Percentiles rank a stretch among this genome's conserved stretches.
phyloP scores from a whole-genome alignment of 768 basidiomycete genomes.

The Gloeostereum incarnatum region DNA sequence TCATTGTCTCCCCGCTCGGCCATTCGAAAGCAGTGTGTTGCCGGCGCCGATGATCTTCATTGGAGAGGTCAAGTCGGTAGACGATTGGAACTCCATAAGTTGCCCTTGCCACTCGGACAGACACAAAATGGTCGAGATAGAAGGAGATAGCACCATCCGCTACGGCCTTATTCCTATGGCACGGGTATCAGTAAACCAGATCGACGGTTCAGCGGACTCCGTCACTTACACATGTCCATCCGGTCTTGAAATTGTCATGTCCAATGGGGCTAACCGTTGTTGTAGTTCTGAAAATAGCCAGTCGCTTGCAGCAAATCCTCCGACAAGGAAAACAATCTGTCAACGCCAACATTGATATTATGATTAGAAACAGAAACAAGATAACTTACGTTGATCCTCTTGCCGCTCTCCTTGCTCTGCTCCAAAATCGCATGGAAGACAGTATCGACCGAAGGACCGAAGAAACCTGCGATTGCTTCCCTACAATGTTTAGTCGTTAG shows the following conservation, averaged over 20 bases:
- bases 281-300: too few relatives aligned
- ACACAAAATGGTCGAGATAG: slow-evolving; percentile 37
- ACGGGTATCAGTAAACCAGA: not conserved
- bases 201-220: too few relatives aligned
- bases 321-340: slow-evolving; percentile 38
- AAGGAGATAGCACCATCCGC: slow-evolving; percentile 39
- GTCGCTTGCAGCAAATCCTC: slow-evolving; percentile 42
- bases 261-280: too few relatives aligned
- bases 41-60: slow-evolving; percentile 32
- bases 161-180: slow-evolving; percentile 35
- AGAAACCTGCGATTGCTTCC: slow-evolving; percentile 28
- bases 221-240: slow-evolving; percentile 44
- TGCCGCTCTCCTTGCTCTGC: slow-evolving; percentile 19
- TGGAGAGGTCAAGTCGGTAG: slow-evolving; percentile 20
- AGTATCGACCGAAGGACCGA: slow-evolving; percentile 29
- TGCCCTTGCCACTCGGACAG: slow-evolving; percentile 33
- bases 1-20: slow-evolving; percentile 26
- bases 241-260: too few relatives aligned
- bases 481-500: slow-evolving; percentile 12
- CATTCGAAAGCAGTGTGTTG: slow-evolving; percentile 16
- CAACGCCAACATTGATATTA: too few relatives aligned
- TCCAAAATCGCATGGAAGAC: slow-evolving; percentile 24
- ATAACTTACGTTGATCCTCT: slow-evolving; percentile 21
- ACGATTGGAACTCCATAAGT: slow-evolving; percentile 38
- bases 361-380: slow-evolving; percentile 9